Base-by-base conservation (phyloP, 345 rosid genomes). In the Salix exigua region DNA sequence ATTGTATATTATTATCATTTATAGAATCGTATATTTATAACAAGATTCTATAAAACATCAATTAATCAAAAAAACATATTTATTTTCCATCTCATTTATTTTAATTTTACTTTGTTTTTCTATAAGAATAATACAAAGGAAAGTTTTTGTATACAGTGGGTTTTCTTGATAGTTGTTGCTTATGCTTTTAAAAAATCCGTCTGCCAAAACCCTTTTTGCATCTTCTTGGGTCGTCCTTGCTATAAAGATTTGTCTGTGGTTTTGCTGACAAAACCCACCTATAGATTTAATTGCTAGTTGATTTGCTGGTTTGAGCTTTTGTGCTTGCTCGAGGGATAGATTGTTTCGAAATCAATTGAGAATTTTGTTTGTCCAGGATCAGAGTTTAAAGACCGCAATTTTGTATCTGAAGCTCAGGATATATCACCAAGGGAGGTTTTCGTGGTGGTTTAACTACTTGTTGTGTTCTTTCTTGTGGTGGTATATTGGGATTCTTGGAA, bases 371-470 rank as follows among this genome's bases (percentile, higher is more conserved):
- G 35, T 78, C 80, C 68, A 46, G 68, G 70, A 48, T 73, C 37
- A 23, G 11, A 51, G 66, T 23, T 66, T 46, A 30, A 42, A 4
- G 67, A 31, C 14, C 25, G 31, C 11, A 66, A 23, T 65, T 69
- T 81, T 70, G 44, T 18, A 10, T 58, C 68, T 58, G 60, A 40
- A 77, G 82, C 73, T 76, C 70, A 13, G 26, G 46, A 21, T 68
- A 38, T 33, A 42, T 73, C 25, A 65, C 23, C 65, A 35, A 61
- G 55, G 40, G 64, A 31, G 58, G 66, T 38, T 31, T 73, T 63
- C 63, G 48, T 78, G 18, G 44, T 68, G 58, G 5, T 46, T 11
- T 66, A 38, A n/a, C 74, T 55, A 16, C 37, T 26, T 75, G 60
- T 16, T 64, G 17, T 68, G 25, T 73, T 66, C 17, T 71, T 23